Conservation (phyloP, 2,329 filamentous ascomycete species). For the Bretziella fagacearum region DNA sequence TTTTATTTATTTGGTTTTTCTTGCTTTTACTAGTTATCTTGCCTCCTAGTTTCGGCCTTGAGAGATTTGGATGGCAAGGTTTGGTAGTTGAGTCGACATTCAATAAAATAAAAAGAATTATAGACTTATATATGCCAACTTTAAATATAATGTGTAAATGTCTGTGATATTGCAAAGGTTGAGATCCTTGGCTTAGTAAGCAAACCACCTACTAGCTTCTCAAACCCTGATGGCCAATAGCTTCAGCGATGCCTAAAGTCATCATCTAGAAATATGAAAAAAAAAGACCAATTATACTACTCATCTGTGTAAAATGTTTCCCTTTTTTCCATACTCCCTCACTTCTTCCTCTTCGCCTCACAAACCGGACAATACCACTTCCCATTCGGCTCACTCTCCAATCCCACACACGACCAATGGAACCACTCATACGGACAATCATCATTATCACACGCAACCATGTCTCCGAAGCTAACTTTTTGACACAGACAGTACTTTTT, state of each 20-base stretch:
- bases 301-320: neutral
- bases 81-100: neutral
- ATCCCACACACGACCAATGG: slow-evolving; percentile 59
- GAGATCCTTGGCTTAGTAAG: too few species aligned
- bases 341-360: slow-evolving; percentile 26
- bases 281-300: neutral
- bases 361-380: slow-evolving; percentile 53
- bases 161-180: too few species aligned
- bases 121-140: neutral
- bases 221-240: too few species aligned
- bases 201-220: neutral
- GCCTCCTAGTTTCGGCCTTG: neutral
- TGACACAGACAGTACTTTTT: slow-evolving; percentile 74
- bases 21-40: neutral
- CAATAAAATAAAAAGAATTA: slow-evolving; percentile 4
- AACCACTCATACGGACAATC: slow-evolving; percentile 75
- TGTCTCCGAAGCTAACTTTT: slow-evolving; percentile 69
- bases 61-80: neutral
- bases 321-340: neutral
- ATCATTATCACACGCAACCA: slow-evolving; percentile 79
- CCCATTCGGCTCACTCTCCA: slow-evolving; percentile 50
- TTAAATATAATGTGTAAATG: too few species aligned
- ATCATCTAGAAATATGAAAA: neutral
- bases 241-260: neutral
- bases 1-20: neutral